Percentiles rank a stretch among this genome's conserved stretches.
Evolutionary conservation across 2,329 filamentous ascomycete genomes (phyloP).

Genomic region (Penicillium verrucosum): DNA sequence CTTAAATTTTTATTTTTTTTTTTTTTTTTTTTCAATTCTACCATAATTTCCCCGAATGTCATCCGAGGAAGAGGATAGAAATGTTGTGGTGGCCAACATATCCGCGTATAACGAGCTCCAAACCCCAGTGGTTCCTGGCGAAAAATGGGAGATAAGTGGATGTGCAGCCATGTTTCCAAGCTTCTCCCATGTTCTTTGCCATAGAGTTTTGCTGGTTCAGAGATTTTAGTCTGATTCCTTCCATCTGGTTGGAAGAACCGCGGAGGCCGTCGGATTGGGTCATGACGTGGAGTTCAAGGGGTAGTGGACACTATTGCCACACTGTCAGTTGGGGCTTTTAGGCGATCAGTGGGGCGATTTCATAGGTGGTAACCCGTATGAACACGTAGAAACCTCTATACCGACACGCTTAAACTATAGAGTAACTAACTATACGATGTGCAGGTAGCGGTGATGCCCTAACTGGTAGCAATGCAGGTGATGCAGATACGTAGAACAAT

Average conservation of each 20-base stretch:
- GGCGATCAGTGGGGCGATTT: neutral
- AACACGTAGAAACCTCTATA: neutral
- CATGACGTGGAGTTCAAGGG: slow-evolving; percentile 14
- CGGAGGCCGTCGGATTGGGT: slow-evolving; percentile 9
- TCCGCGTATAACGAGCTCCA: neutral
- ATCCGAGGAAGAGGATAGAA: neutral
- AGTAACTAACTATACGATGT: neutral
- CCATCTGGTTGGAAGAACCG: slow-evolving; percentile 10
- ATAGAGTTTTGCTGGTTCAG: neutral
- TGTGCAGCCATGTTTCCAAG: slow-evolving; percentile 5
- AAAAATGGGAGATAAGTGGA: neutral
- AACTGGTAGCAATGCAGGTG: neutral
- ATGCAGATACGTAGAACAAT: neutral
- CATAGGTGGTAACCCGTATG: neutral
- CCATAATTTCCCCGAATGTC: neutral
- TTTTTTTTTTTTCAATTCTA: neutral
- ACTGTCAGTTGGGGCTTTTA: neutral
- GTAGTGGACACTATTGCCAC: slow-evolving; percentile 12
- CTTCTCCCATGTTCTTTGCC: slow-evolving; percentile 8
- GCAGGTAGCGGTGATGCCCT: slow-evolving; percentile 2
- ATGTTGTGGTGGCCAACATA: slow-evolving; percentile 3
- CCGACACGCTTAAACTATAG: neutral
- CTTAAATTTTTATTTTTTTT: no score
- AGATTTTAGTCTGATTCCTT: neutral
- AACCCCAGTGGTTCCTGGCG: slow-evolving; percentile 4